Percentiles rank a stretch among this genome's conserved stretches.
These are phyloP conservation scores for Aspergillus tubingensis DNA, from an alignment of 2,329 filamentous ascomycete genomes.

Conservation along the genomic window DNA sequence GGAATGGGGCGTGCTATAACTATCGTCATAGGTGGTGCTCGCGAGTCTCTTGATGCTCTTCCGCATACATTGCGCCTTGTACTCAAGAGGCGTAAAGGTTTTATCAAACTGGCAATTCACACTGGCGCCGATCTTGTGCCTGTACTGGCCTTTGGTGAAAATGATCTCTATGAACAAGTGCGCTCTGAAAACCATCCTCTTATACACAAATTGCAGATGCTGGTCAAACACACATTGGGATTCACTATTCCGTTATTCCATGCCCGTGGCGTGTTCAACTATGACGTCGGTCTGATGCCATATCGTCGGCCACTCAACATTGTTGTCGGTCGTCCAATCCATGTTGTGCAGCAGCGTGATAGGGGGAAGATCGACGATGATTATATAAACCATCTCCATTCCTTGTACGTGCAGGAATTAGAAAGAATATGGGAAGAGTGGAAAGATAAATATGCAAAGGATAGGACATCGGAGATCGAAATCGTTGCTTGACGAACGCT, in stretches of 20 bases:
- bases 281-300: conserved; percentile 94
- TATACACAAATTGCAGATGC: conserved; percentile 78
- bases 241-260: conserved; percentile 92
- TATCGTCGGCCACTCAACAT: conserved; percentile 86
- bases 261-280: conserved; percentile 92
- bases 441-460: conserved; percentile 49
- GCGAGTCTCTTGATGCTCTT: conserved; percentile 85
- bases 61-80: conserved; percentile 77
- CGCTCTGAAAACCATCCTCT: conserved; percentile 73
- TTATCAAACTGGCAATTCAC: conserved; percentile 88
- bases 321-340: conserved; percentile 81
- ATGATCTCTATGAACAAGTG: conserved; percentile 91
- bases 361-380: conserved; percentile 65
- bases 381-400: conserved; percentile 80
- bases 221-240: conserved; percentile 81
- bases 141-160: conserved; percentile 90
- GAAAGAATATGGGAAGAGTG: conserved; percentile 49
- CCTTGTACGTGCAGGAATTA: conserved; percentile 68
- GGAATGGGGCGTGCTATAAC: conserved; percentile 96
- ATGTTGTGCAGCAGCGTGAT: conserved; percentile 61
- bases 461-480: conserved; percentile 47
- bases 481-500: conserved; percentile 38
- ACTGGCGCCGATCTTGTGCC: conserved; percentile 94
- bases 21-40: conserved; percentile 89
- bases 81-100: conserved; percentile 81